Evolutionary conservation across 2,329 filamentous ascomycete genomes (phyloP).

Genomic region (Cytospora schulzeri): DNA sequence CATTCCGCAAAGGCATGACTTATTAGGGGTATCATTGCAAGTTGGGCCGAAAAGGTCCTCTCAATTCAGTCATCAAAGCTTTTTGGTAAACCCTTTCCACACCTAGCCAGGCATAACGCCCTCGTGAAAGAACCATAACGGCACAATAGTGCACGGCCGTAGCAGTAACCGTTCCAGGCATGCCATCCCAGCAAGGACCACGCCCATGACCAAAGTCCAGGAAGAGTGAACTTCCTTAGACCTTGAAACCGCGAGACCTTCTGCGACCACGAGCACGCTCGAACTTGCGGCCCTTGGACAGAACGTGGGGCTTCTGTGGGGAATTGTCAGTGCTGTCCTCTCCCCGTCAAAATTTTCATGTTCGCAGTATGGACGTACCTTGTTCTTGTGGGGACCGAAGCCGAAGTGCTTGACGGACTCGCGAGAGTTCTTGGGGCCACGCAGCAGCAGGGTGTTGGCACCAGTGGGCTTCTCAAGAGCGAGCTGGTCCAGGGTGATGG

Average conservation of each 20-base stretch:
- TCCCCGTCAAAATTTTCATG: fast-evolving
- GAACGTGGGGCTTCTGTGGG: slow-evolving; percentile 85
- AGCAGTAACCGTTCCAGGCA: slow-evolving; percentile 19
- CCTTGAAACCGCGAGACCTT: slow-evolving; percentile 99
- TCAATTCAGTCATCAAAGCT: slow-evolving; percentile 32
- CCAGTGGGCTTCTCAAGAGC: slow-evolving; percentile 93
- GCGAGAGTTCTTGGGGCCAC: slow-evolving; percentile 96
- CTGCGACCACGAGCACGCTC: slow-evolving; percentile 98
- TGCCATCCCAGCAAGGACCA: slow-evolving; percentile 24
- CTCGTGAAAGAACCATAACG: slow-evolving; percentile 33
- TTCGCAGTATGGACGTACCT: slow-evolving; percentile 60
- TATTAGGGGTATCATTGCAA: not conserved
- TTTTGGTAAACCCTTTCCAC: slow-evolving; percentile 32
- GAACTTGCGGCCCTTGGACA: slow-evolving; percentile 99
- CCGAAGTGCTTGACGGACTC: slow-evolving; percentile 99
- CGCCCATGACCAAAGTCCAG: slow-evolving; percentile 20
- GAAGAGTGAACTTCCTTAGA: slow-evolving; percentile 63
- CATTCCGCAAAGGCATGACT: not conserved
- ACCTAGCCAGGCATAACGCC: slow-evolving; percentile 41
- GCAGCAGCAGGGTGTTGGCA: slow-evolving; percentile 94
- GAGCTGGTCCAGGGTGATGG: slow-evolving; percentile 94
- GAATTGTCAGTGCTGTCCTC: slow-evolving; percentile 37
- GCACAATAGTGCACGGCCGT: slow-evolving; percentile 14
- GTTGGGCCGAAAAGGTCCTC: slow-evolving; percentile 1
- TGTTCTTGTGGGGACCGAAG: slow-evolving; percentile 96